Percentiles rank a stretch among this genome's conserved stretches.
Conservation (phyloP, 768 basidiomycete species). For the Dioszegia crocea region DNA sequence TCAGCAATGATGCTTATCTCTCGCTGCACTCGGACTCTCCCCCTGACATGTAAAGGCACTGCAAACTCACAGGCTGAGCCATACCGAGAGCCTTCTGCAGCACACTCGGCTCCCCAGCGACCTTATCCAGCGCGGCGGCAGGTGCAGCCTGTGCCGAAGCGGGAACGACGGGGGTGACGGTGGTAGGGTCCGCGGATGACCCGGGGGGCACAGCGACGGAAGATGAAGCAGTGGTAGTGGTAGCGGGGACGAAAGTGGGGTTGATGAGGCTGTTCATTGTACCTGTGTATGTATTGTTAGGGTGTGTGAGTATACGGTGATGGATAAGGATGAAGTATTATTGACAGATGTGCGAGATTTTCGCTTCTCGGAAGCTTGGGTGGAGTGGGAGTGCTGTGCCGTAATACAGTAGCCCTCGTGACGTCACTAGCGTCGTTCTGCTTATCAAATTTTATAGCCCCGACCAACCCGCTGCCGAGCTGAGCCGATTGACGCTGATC, state of each 20-base stretch:
- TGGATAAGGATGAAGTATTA: no score
- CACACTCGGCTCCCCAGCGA: constrained; percentile 17
- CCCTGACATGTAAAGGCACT: no score
- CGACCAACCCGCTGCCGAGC: no score
- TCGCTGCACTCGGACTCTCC: no score
- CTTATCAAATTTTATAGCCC: no score
- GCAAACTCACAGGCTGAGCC: constrained; percentile 40
- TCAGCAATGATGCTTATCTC: constrained; percentile 6
- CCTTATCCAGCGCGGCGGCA: constrained; percentile 14
- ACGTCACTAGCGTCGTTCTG: no score
- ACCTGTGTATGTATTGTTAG: no score
- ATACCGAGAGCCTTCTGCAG: constrained; percentile 29
- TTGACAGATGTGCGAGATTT: no score
- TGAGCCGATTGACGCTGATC: no score
- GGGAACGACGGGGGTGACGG: background rate
- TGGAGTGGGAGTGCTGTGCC: no score
- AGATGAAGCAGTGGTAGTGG: background rate
- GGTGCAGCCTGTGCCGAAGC: background rate
- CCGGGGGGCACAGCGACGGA: background rate
- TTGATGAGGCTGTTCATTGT: background rate
- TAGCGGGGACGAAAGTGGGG: background rate
- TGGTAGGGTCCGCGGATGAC: constrained; percentile 1
- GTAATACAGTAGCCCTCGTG: no score
- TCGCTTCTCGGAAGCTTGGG: no score
- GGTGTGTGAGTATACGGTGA: background rate